Base-by-base conservation (phyloP, 768 basidiomycete genomes). In the Collybiopsis luxurians region DNA sequence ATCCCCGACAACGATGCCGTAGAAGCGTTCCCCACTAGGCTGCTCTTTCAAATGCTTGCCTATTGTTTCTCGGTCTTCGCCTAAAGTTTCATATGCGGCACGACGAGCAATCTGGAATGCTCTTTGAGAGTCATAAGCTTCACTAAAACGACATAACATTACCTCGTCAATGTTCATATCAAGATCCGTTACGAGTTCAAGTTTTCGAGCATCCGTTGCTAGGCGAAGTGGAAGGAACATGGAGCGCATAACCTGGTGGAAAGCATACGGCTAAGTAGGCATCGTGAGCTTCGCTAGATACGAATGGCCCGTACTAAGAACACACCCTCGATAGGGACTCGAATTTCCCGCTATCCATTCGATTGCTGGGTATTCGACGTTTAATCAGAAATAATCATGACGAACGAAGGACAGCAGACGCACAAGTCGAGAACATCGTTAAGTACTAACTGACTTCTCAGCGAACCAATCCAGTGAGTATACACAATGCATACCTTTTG, bases 311-410 rank as follows among this genome's bases (percentile, higher is more conserved):
- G 11, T 23, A 12, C 27, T 7, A 27, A n/a, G 23, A 19, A 60
- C 58, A 34, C 56, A 73, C 73, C 62, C 72, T 73, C 15, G 73
- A 67, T n/a, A 81, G 66, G 6, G 79, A 80, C 65, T 86, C 83
- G 58, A 92, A 88, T 44, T 82, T 75, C 1, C 85, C 85, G 52
- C 83, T 83, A 63, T 89, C 87, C 84, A 85, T 85, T 39, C 85
- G 79, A 71, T 86, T 83, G 64, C 83, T 80, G 54, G 24, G 48
- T 19, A 3, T 3, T 19, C 21, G 2, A 48, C 36, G 12, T 38
- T 12, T 24, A 30, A 47, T 19, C 23, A 27, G 31, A 26, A 10
- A 3, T 42, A 49, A 11, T n/a, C n/a, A n/a, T n/a, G n/a, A n/a
- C n/a, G 5, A 53, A 26, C 54, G 4, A 34, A 6, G 42, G 17